Evolutionary conservation across 2,329 filamentous ascomycete species (phyloP), one percentile per base, ranked within the genome.

Genomic region (Chalaropsis thielavioides): DNA sequence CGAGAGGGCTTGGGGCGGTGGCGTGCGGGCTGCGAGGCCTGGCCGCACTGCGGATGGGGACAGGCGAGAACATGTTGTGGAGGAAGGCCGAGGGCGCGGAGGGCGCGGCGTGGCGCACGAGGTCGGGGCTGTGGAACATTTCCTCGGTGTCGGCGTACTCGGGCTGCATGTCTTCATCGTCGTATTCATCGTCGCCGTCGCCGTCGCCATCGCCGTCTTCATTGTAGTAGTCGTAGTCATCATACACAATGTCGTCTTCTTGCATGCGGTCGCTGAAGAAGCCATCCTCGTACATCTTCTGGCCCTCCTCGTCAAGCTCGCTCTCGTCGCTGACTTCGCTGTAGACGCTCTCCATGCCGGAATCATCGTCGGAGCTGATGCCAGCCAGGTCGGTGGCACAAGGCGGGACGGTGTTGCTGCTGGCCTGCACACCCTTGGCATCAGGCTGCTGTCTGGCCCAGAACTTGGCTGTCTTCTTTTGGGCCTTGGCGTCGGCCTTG

Each of bases 211-310:
- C 51, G 24, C 31, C 15, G 11, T 8, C 54, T 8, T 38, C 54
- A 58, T 58, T 58, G 54, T 58, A 31, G 24, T 58, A 58, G 54
- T 58, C 38, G 35, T 31, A 35, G 62, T 56, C 49, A 13, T 54
- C 49, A n/a, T 65, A 69, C 56, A 38, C 44, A 56, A 43, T 66
- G 66, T 58, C 40, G 54, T 65, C 54, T 13, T 65, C 27, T 10
- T 38, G 24, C 24, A 58, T 58, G 31, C 24, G n/a, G 54, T 31
- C 54, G 17, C 11, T 22, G 24, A 58, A 58, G 54, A 58, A 58
- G 54, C 54, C 54, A 19, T 58, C 54, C 19, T 58, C 54, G 31
- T 58, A n/a, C 24, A 58, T n/a, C 17, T 17, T 35, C 31, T 58
- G 54, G 54, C 31, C 54, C n/a, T 31, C 54, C 31, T 58, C 54